phyloP scores from a whole-genome alignment of 228 moss, liverwort and hornwort genomes.

The Sphagnum magellanicum region DNA sequence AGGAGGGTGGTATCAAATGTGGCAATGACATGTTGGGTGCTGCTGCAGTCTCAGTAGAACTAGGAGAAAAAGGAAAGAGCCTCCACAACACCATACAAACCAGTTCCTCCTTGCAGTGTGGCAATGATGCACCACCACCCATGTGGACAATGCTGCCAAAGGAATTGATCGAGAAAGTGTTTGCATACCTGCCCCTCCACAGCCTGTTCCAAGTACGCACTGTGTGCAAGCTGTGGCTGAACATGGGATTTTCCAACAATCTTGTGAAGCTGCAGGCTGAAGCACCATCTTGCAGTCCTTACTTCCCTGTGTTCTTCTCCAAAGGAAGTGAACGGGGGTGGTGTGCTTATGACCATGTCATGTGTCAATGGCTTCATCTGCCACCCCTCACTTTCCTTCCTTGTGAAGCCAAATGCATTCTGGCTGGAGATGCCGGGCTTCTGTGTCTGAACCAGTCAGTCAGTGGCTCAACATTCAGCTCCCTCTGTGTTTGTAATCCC shows the following conservation, averaged over 20 bases:
- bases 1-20: too few relatives aligned
- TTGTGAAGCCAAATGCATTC: slow-evolving; percentile 32
- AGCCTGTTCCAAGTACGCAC: slow-evolving; percentile 51
- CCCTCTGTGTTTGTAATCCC: slow-evolving; percentile 44
- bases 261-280: slow-evolving; percentile 53
- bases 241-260: slow-evolving; percentile 40
- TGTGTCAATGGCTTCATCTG: slow-evolving; percentile 41
- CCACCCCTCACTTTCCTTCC: slow-evolving; percentile 59
- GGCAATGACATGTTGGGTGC: too few relatives aligned
- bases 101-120: too few relatives aligned
- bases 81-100: too few relatives aligned
- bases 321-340: slow-evolving; percentile 50
- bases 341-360: slow-evolving; percentile 53
- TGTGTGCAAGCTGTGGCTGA: slow-evolving; percentile 56
- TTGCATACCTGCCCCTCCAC: slow-evolving; percentile 57
- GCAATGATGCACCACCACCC: too few relatives aligned
- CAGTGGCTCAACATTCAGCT: slow-evolving; percentile 15
- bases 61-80: too few relatives aligned
- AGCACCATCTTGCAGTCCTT: slow-evolving; percentile 32
- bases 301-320: slow-evolving; percentile 51
- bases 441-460: slow-evolving; percentile 41
- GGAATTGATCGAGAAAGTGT: slow-evolving; percentile 60
- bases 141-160: slow-evolving; percentile 54
- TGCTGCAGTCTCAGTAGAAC: too few relatives aligned
- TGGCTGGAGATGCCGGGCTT: slow-evolving; percentile 48